A percentile compares a stretch with the other conserved stretches of the same genome.
phyloP scores from a whole-genome alignment of 2,329 filamentous ascomycete species.

The Aspergillus flavus region DNA sequence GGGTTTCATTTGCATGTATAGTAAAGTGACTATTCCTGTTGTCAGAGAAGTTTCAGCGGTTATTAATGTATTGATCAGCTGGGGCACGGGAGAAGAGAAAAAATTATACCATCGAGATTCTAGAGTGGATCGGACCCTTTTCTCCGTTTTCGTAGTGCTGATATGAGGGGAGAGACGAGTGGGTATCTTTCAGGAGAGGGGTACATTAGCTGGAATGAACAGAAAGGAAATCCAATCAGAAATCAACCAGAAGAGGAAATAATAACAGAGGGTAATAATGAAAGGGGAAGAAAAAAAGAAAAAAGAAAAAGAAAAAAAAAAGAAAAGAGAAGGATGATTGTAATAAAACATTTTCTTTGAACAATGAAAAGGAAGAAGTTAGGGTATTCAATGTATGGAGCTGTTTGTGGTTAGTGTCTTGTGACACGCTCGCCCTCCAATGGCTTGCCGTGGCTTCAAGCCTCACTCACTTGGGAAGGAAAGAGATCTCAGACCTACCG shows the following conservation, averaged over 20 bases:
- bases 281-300: background rate
- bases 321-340: background rate
- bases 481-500: no score
- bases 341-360: conserved; percentile 1
- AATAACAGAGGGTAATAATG: background rate
- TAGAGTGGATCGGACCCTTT: conserved; percentile 4
- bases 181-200: background rate
- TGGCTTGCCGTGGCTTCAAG: conserved; percentile 1
- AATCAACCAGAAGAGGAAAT: background rate
- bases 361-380: background rate
- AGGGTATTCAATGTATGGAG: background rate
- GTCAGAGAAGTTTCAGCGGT: background rate
- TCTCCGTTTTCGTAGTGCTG: background rate
- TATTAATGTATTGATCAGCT: conserved; percentile 4
- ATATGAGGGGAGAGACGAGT: background rate
- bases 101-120: background rate
- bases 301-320: background rate
- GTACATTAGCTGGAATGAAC: background rate
- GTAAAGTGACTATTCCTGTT: background rate
- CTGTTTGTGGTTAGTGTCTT: conserved; percentile 6
- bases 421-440: conserved; percentile 1
- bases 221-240: background rate
- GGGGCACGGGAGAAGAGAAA: background rate
- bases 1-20: conserved; percentile 10
- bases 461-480: background rate